Evolutionary conservation across 768 basidiomycete species (phyloP).

Genomic region (Leccinum ochraceum): DNA sequence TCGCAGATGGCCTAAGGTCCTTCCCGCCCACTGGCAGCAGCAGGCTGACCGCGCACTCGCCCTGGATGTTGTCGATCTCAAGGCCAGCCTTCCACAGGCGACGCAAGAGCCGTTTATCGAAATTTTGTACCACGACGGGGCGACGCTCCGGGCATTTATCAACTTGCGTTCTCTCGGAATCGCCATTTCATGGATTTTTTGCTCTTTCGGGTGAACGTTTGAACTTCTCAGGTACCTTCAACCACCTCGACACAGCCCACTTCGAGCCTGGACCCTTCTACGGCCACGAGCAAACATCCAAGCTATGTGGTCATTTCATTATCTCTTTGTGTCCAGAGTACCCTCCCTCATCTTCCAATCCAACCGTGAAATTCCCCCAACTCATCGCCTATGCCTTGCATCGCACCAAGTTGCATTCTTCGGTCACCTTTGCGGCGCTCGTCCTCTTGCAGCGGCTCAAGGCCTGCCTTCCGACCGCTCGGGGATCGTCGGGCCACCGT

Average conservation of each 20-base stretch:
- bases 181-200: too few relatives aligned
- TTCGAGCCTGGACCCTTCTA: conserved; percentile 29
- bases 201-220: too few relatives aligned
- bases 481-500: conserved; percentile 71
- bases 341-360: conserved; percentile 49
- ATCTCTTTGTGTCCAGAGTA: conserved; percentile 85
- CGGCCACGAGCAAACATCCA: conserved; percentile 74
- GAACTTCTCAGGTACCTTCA: conserved; percentile 23
- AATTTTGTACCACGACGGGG: too few relatives aligned
- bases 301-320: conserved; percentile 76
- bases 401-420: conserved; percentile 59
- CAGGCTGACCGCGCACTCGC: too few relatives aligned
- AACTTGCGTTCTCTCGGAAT: too few relatives aligned
- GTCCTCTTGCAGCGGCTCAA: conserved; percentile 67
- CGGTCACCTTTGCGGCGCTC: conserved; percentile 43
- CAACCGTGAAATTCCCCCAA: conserved; percentile 42
- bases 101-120: too few relatives aligned
- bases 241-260: conserved; percentile 33
- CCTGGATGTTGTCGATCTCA: too few relatives aligned
- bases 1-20: too few relatives aligned
- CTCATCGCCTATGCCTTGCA: conserved; percentile 72
- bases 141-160: too few relatives aligned
- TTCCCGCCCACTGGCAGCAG: too few relatives aligned
- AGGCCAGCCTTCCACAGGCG: too few relatives aligned
- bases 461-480: conserved; percentile 72